phyloP scores from a whole-genome alignment of 306 rosid genomes.

The Vigna mungo region DNA sequence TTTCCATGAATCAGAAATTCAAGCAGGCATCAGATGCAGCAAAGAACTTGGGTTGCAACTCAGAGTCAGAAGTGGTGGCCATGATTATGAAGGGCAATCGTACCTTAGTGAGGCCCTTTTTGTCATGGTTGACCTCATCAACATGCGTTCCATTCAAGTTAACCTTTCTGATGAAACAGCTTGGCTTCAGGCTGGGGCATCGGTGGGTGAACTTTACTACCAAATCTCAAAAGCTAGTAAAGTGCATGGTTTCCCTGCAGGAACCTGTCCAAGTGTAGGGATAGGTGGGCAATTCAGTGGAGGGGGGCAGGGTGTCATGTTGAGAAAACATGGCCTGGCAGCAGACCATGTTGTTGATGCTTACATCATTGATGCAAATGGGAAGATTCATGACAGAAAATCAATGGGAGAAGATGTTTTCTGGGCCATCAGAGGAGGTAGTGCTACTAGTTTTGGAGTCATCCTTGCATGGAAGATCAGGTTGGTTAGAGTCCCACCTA shows the following conservation, averaged over 20 bases:
- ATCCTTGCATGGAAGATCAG: slow-evolving; percentile 62
- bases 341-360: slow-evolving; percentile 71
- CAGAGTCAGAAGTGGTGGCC: slow-evolving; percentile 64
- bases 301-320: slow-evolving; percentile 55
- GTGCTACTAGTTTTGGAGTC: slow-evolving; percentile 67
- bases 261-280: slow-evolving; percentile 60
- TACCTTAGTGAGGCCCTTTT: slow-evolving; percentile 47
- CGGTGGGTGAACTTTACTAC: slow-evolving; percentile 66
- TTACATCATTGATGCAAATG: slow-evolving; percentile 49
- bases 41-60: slow-evolving; percentile 47
- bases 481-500: slow-evolving; percentile 53
- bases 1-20: slow-evolving; percentile 57
- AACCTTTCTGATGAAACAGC: slow-evolving; percentile 55
- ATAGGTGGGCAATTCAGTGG: slow-evolving; percentile 70
- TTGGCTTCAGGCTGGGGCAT: slow-evolving; percentile 68
- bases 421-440: slow-evolving; percentile 79
- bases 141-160: slow-evolving; percentile 42
- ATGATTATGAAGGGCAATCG: slow-evolving; percentile 67
- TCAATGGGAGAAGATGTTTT: slow-evolving; percentile 67
- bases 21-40: slow-evolving; percentile 57
- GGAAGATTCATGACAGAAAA: slow-evolving; percentile 52
- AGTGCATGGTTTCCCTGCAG: slow-evolving; percentile 60
- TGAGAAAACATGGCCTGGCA: slow-evolving; percentile 65
- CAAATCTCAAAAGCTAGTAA: slow-evolving; percentile 50
- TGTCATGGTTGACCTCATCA: slow-evolving; percentile 53